Conservation (phyloP, 2,329 filamentous ascomycete genomes). For the Didymella exigua region DNA sequence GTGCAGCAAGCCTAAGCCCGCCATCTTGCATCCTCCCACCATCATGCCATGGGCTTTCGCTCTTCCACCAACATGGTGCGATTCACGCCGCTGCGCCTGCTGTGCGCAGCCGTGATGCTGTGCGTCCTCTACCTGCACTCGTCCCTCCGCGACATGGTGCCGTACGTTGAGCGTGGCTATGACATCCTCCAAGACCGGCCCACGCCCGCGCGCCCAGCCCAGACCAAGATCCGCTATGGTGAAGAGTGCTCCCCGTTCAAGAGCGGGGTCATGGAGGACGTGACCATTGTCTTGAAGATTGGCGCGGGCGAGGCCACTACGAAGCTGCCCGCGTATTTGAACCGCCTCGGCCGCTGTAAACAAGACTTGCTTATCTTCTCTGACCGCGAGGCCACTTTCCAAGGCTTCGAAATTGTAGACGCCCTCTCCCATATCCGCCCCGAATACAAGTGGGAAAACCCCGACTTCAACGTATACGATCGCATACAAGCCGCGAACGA, state of each 20-base stretch:
- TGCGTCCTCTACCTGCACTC: slow-evolving; percentile 31
- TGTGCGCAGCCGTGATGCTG: slow-evolving; percentile 37
- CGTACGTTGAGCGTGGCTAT: slow-evolving; percentile 39
- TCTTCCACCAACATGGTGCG: slow-evolving; percentile 43
- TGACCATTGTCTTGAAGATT: slow-evolving; percentile 63
- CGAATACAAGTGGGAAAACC: slow-evolving; percentile 50
- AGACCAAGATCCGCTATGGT: slow-evolving; percentile 34
- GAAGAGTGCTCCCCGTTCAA: slow-evolving; percentile 42
- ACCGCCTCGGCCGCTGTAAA: slow-evolving; percentile 61
- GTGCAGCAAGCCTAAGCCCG: slow-evolving; percentile 3
- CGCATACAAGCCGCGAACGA: slow-evolving; percentile 49
- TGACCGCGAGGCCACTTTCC: slow-evolving; percentile 60
- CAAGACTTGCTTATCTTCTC: slow-evolving; percentile 64
- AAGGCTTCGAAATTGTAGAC: slow-evolving; percentile 56
- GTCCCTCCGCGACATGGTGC: slow-evolving; percentile 30
- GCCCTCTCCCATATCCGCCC: slow-evolving; percentile 53
- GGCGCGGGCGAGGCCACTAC: slow-evolving; percentile 62
- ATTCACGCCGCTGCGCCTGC: slow-evolving; percentile 43
- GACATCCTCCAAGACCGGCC: slow-evolving; percentile 38
- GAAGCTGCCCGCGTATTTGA: slow-evolving; percentile 62
- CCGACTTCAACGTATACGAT: slow-evolving; percentile 60
- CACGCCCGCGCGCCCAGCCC: slow-evolving; percentile 26
- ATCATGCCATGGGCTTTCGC: slow-evolving; percentile 18
- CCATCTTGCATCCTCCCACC: slow-evolving; percentile 1
- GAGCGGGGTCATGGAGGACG: slow-evolving; percentile 48